Percentiles rank a stretch among this genome's conserved stretches.
These are phyloP conservation scores for Bjerkandera adusta DNA, from an alignment of 1,284 basidiomycete species.

Conservation along the genomic window DNA sequence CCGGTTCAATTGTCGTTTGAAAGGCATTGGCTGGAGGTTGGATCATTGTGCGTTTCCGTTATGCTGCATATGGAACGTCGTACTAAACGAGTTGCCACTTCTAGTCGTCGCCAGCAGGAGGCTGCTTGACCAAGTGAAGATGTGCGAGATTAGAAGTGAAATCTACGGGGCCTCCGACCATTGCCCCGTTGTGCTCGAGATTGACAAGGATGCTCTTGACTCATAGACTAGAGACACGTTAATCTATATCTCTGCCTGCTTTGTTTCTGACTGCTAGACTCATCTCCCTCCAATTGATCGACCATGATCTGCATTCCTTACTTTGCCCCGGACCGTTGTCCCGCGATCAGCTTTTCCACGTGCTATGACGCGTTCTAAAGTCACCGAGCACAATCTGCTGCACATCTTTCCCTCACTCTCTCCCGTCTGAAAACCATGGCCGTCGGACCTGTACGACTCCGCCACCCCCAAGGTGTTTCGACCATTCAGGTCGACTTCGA, in stretches of 20 bases:
- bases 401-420: too few relatives aligned
- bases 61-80: not conserved
- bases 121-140: conserved; percentile 57
- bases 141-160: conserved; percentile 80
- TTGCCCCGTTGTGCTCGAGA: conserved; percentile 76
- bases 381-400: too few relatives aligned
- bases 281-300: too few relatives aligned
- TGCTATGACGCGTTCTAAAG: too few relatives aligned
- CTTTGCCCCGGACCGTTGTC: too few relatives aligned
- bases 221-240: too few relatives aligned
- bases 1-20: conserved; percentile 76
- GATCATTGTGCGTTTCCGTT: conserved; percentile 69
- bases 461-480: conserved; percentile 79
- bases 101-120: conserved; percentile 74
- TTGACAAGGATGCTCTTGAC: conserved; percentile 34
- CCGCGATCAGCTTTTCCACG: too few relatives aligned
- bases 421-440: too few relatives aligned
- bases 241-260: too few relatives aligned
- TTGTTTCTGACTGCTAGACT: too few relatives aligned
- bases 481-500: conserved; percentile 73
- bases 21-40: conserved; percentile 85
- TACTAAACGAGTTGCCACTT: not conserved
- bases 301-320: too few relatives aligned
- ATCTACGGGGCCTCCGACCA: conserved; percentile 88
- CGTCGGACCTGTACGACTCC: conserved; percentile 71